These are phyloP conservation scores for Skeletonema grethae DNA, from an alignment of 108 stramenopile species.

Conservation along the genomic window DNA sequence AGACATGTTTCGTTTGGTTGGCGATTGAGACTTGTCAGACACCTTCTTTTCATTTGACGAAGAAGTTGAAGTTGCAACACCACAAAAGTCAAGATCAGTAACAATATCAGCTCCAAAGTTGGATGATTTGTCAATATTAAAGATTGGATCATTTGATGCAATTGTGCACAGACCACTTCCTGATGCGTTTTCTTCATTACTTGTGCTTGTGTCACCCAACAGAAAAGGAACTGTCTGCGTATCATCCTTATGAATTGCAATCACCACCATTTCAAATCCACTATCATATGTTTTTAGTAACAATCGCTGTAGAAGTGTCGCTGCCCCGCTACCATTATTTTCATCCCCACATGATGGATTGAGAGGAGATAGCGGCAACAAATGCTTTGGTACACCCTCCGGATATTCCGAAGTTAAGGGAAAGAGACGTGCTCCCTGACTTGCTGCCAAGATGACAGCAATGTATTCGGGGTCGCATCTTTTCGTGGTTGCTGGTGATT, in stretches of 20 bases:
- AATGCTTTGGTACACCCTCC: constrained; percentile 62
- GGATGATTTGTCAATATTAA: constrained; percentile 3
- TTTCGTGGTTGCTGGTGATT: neutral
- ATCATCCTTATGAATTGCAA: constrained; percentile 64
- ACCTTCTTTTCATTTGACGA: neutral
- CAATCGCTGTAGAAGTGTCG: constrained; percentile 54
- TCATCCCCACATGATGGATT: constrained; percentile 9
- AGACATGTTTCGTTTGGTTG: constrained; percentile 7
- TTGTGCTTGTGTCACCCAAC: neutral
- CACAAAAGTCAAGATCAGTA: constrained; percentile 7
- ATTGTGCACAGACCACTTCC: constrained; percentile 4
- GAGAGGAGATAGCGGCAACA: constrained; percentile 53
- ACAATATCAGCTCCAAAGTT: neutral
- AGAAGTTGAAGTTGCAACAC: neutral
- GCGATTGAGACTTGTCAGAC: neutral
- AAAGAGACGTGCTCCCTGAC: constrained; percentile 69
- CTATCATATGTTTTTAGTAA: constrained; percentile 22
- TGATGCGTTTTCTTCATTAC: neutral
- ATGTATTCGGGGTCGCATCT: constrained; percentile 48
- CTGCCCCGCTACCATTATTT: constrained; percentile 8
- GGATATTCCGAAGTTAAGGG: constrained; percentile 66
- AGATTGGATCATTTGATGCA: constrained; percentile 1
- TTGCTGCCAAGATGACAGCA: constrained; percentile 71
- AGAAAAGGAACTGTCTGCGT: constrained; percentile 51
- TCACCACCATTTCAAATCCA: constrained; percentile 52